Evolutionary conservation across 2,329 filamentous ascomycete species (phyloP).

Genomic region (Madurella mycetomatis): DNA sequence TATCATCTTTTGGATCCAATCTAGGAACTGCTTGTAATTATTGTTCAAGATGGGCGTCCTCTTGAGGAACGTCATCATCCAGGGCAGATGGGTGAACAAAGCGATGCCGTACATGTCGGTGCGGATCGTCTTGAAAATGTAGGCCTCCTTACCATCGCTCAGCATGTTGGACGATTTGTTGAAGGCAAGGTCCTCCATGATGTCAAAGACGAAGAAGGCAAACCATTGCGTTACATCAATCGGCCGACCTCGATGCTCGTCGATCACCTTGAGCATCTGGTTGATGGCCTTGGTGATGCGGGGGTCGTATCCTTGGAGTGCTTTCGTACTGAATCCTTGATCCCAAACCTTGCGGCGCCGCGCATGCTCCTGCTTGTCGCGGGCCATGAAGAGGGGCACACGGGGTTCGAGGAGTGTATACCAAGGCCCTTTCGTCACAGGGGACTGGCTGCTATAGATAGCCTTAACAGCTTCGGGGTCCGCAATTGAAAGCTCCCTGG

Average conservation of each 20-base stretch:
- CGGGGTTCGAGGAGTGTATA: conserved; percentile 31
- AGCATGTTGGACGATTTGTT: conserved; percentile 20
- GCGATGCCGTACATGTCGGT: conserved; percentile 22
- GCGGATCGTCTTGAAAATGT: conserved; percentile 21
- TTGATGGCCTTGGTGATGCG: conserved; percentile 21
- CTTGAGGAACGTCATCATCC: conserved; percentile 21
- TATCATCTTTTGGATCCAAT: conserved; percentile 17
- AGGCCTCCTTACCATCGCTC: conserved; percentile 10
- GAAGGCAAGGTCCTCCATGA: conserved; percentile 22
- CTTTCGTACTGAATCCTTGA: conserved; percentile 30
- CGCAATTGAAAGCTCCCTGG: conserved; percentile 32
- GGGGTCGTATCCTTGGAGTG: conserved; percentile 14
- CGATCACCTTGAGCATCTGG: conserved; percentile 13
- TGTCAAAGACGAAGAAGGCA: conserved; percentile 17
- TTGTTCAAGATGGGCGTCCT: conserved; percentile 18
- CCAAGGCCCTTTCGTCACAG: conserved; percentile 32
- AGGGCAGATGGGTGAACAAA: conserved; percentile 19
- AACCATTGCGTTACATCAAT: conserved; percentile 17
- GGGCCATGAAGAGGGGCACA: conserved; percentile 29
- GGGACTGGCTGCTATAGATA: conserved; percentile 29
- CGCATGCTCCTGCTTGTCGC: conserved; percentile 31
- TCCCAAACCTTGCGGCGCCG: conserved; percentile 34
- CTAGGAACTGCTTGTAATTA: conserved; percentile 17
- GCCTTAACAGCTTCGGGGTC: conserved; percentile 27
- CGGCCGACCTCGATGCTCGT: conserved; percentile 1